Evolutionary conservation across 805 yeast genomes (phyloP).

Genomic region (Candida odintsovae): DNA sequence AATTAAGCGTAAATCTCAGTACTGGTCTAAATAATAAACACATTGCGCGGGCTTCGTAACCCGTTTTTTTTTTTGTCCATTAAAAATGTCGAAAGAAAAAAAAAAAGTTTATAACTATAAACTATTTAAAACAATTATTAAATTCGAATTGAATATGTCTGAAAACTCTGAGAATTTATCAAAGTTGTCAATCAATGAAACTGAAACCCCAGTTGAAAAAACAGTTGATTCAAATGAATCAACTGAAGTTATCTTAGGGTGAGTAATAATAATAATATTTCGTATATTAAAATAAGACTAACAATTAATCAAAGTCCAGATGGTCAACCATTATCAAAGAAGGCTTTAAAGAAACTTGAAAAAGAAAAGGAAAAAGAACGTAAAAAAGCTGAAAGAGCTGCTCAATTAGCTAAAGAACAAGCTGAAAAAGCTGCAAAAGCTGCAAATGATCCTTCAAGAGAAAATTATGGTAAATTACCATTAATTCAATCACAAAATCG

Average conservation of each 20-base stretch:
- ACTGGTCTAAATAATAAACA: too few species aligned
- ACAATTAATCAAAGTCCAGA: conserved; percentile 37
- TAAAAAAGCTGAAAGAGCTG: conserved; percentile 91
- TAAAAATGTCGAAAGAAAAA: not conserved
- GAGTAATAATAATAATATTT: too few species aligned
- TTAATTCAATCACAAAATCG: conserved; percentile 71
- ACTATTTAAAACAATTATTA: too few species aligned
- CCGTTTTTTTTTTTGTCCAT: too few species aligned
- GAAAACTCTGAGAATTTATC: conserved; percentile 5
- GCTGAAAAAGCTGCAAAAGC: conserved; percentile 57
- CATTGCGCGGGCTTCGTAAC: too few species aligned
- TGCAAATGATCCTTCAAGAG: conserved; percentile 82
- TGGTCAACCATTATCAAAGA: conserved; percentile 81
- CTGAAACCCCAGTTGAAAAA: conserved; percentile 1
- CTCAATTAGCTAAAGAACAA: conserved; percentile 80
- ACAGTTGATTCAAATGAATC: conserved; percentile 51
- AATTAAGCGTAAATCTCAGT: not conserved
- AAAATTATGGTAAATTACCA: conserved; percentile 84
- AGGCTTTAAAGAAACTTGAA: conserved; percentile 90
- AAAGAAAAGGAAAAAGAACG: conserved; percentile 89
- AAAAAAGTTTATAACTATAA: too few species aligned
- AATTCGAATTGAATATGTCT: conserved; percentile 1
- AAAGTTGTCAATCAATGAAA: not conserved
- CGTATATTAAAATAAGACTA: too few species aligned
- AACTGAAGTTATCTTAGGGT: conserved; percentile 34